Evolutionary conservation across 2,329 filamentous ascomycete genomes (phyloP).

Genomic region (Tolypocladium cylindrosporum): DNA sequence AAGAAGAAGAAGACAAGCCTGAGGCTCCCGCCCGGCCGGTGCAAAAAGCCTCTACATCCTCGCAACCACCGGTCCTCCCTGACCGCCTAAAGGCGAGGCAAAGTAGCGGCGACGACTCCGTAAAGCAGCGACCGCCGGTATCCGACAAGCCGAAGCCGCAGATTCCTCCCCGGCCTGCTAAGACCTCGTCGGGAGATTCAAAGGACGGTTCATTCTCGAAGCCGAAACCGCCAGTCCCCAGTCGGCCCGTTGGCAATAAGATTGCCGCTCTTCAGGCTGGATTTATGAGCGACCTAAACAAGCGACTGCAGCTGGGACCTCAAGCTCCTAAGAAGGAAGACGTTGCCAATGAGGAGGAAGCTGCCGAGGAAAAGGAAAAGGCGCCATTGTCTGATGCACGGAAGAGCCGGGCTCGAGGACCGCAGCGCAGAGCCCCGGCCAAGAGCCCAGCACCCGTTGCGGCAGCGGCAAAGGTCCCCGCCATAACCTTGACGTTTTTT

Average conservation of each 20-base stretch:
- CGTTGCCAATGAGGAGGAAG: slow-evolving; percentile 42
- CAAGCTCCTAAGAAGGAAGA: slow-evolving; percentile 69
- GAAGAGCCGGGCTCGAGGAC: slow-evolving; percentile 82
- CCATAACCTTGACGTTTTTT: slow-evolving; percentile 35
- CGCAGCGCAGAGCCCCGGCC: slow-evolving; percentile 62
- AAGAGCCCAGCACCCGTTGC: slow-evolving; percentile 32
- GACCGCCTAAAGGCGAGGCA: slow-evolving; percentile 44
- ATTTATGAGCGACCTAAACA: slow-evolving; percentile 90
- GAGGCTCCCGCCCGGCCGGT: slow-evolving; percentile 19
- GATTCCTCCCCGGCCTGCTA: slow-evolving; percentile 53
- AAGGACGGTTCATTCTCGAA: slow-evolving; percentile 43
- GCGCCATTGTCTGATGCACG: slow-evolving; percentile 78
- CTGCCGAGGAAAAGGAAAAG: slow-evolving; percentile 53
- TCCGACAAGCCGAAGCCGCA: slow-evolving; percentile 48
- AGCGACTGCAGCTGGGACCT: slow-evolving; percentile 78
- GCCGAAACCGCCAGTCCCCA: slow-evolving; percentile 73
- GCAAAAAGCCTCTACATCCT: slow-evolving; percentile 27
- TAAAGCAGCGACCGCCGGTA: slow-evolving; percentile 29
- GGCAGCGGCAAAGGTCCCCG: slow-evolving; percentile 13
- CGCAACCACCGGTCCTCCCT: slow-evolving; percentile 36
- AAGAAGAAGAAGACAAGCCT: slow-evolving; percentile 15
- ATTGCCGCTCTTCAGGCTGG: slow-evolving; percentile 85
- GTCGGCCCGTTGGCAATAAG: slow-evolving; percentile 67
- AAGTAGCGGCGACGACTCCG: slow-evolving; percentile 23
- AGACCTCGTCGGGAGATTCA: slow-evolving; percentile 29